Conservation (phyloP, 2,329 filamentous ascomycete species). For the Fusarium xylarioides region DNA sequence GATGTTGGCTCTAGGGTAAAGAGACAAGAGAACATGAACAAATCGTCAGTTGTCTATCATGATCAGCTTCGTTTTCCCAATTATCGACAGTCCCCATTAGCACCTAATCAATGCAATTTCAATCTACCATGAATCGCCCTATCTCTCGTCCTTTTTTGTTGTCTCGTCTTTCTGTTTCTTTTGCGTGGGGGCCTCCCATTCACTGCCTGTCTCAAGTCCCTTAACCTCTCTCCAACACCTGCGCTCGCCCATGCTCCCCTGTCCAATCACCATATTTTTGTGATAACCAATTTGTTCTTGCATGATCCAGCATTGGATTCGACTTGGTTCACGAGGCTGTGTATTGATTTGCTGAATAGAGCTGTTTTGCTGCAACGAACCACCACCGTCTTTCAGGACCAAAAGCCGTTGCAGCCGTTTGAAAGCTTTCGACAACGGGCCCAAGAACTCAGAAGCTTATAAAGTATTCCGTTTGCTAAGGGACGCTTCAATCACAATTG, state of each 20-base stretch:
- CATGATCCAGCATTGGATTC: neutral
- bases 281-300: conserved; percentile 16
- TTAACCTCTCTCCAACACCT: neutral
- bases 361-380: neutral
- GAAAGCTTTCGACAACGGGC: neutral
- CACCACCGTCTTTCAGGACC: neutral
- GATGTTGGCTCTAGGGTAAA: neutral
- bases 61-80: neutral
- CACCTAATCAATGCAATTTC: neutral
- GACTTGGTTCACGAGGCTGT: neutral
- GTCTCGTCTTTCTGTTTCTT: neutral
- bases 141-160: neutral
- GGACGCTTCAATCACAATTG: neutral
- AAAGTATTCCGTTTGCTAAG: neutral
- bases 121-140: neutral
- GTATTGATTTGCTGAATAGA: neutral
- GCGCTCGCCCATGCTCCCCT: neutral
- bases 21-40: neutral
- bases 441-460: neutral
- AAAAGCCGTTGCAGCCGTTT: neutral
- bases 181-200: conserved; percentile 3
- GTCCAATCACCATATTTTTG: conserved; percentile 25
- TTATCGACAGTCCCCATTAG: neutral
- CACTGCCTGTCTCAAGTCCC: conserved; percentile 19
- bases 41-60: neutral